These are phyloP conservation scores for barrel medic (Medicago truncatula) DNA, from an alignment of 306 rosid genomes.

Conservation along the genomic window MtrunA17r5.0-ANR NC_053048.1:44014001-44014500, in stretches of 20 bases:
- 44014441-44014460: slow-evolving; percentile 74
- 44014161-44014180: slow-evolving; percentile 66
- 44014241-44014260: slow-evolving; percentile 1
- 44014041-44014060: slow-evolving; percentile 65
- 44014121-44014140: slow-evolving; percentile 94
- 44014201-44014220: slow-evolving; percentile 15
- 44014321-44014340: slow-evolving; percentile 75
- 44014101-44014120: slow-evolving; percentile 76
- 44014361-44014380: slow-evolving; percentile 86
- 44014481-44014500: slow-evolving; percentile 19
- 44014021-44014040: slow-evolving; percentile 82
- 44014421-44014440: slow-evolving; percentile 75
- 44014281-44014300: slow-evolving; percentile 90
- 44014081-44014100: slow-evolving; percentile 83
- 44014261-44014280: slow-evolving; percentile 62
- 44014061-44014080: slow-evolving; percentile 89
- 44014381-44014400: slow-evolving; percentile 99
- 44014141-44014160: slow-evolving; percentile 89
- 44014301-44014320: slow-evolving; percentile 79
- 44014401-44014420: slow-evolving; percentile 98
- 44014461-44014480: slow-evolving; percentile 51
- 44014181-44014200: slow-evolving; percentile 18
- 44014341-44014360: slow-evolving; percentile 68
- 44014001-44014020: slow-evolving; percentile 99
- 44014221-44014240: slow-evolving; percentile 10